Conservation (phyloP, 1,284 basidiomycete genomes). For the Naganishia sp. region DNA sequence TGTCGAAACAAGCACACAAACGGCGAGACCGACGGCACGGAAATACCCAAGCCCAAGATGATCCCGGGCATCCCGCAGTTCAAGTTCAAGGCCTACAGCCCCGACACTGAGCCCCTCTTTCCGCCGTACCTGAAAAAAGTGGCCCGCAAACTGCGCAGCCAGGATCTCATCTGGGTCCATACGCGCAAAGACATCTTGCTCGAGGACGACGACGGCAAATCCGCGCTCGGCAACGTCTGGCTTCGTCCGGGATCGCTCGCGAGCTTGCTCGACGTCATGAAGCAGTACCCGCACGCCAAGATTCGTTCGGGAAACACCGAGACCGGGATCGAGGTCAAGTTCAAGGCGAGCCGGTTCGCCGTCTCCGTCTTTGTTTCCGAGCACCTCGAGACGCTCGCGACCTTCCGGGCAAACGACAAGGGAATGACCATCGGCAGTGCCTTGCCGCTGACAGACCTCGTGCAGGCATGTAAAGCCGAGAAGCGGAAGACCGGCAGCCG, state of each 20-base stretch:
- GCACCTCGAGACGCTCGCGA: slow-evolving; percentile 25
- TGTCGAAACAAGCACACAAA: slow-evolving; percentile 26
- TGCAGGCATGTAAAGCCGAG: slow-evolving; percentile 25
- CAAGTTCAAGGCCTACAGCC: slow-evolving; percentile 47
- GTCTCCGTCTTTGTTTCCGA: slow-evolving; percentile 31
- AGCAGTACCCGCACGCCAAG: slow-evolving; percentile 30
- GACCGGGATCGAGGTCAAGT: slow-evolving; percentile 34
- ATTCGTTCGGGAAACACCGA: slow-evolving; percentile 33
- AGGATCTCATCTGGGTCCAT: slow-evolving; percentile 29
- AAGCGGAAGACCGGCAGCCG: slow-evolving; percentile 5
- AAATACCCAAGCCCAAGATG: slow-evolving; percentile 21
- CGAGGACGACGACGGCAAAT: slow-evolving; percentile 16
- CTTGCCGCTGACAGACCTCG: slow-evolving; percentile 30
- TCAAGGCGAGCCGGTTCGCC: slow-evolving; percentile 33
- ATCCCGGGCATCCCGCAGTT: slow-evolving; percentile 39
- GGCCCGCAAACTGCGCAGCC: slow-evolving; percentile 1
- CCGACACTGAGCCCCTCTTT: slow-evolving; percentile 49
- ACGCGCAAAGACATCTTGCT: slow-evolving; percentile 14
- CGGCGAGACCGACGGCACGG: slow-evolving; percentile 1
- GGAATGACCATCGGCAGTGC: slow-evolving; percentile 29
- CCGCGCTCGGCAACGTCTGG: slow-evolving; percentile 30
- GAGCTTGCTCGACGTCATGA: slow-evolving; percentile 22
- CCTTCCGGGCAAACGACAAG: slow-evolving; percentile 14
- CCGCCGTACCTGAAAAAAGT: slow-evolving; percentile 43
- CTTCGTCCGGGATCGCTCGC: slow-evolving; percentile 29